Percentiles rank a stretch among this genome's conserved stretches.
Conservation (phyloP, 495 filamentous ascomycete species). For the Neurospora discreta region DNA sequence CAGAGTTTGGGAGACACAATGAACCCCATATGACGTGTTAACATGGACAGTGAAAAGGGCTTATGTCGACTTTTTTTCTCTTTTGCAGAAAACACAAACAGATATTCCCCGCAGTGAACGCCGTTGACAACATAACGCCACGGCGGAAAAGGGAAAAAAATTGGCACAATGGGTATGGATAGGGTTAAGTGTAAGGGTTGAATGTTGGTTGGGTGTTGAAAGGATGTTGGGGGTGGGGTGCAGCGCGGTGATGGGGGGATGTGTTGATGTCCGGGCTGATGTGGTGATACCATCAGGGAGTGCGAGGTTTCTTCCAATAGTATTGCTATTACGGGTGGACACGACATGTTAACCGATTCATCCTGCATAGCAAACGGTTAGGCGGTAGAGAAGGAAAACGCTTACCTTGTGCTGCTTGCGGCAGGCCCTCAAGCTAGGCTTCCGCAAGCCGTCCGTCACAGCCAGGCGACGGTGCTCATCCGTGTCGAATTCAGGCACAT, state of each 20-base stretch:
- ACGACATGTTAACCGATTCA: slow-evolving; percentile 12
- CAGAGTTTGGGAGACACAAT: background rate
- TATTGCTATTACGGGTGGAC: slow-evolving; percentile 57
- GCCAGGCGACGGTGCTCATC: slow-evolving; percentile 69
- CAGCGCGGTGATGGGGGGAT: background rate
- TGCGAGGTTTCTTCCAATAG: slow-evolving; percentile 73
- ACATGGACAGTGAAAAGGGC: slow-evolving; percentile 3
- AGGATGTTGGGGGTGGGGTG: background rate
- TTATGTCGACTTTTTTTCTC: slow-evolving; percentile 5
- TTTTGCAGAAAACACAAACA: background rate
- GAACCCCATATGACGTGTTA: background rate
- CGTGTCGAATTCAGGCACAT: slow-evolving; percentile 80
- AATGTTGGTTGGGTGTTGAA: background rate
- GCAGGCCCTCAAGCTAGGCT: slow-evolving; percentile 77
- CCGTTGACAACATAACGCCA: background rate
- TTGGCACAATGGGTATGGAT: background rate
- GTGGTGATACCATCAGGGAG: slow-evolving; percentile 26
- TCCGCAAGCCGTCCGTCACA: slow-evolving; percentile 76
- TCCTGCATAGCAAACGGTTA: slow-evolving; percentile 3
- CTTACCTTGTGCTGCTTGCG: slow-evolving; percentile 93
- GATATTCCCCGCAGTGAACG: background rate
- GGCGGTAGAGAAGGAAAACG: slow-evolving; percentile 6
- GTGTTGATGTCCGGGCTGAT: background rate
- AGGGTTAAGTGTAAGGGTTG: background rate
- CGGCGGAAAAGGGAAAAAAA: background rate